Conservation (phyloP, 1,284 basidiomycete genomes). For the Cerrena zonata region DNA sequence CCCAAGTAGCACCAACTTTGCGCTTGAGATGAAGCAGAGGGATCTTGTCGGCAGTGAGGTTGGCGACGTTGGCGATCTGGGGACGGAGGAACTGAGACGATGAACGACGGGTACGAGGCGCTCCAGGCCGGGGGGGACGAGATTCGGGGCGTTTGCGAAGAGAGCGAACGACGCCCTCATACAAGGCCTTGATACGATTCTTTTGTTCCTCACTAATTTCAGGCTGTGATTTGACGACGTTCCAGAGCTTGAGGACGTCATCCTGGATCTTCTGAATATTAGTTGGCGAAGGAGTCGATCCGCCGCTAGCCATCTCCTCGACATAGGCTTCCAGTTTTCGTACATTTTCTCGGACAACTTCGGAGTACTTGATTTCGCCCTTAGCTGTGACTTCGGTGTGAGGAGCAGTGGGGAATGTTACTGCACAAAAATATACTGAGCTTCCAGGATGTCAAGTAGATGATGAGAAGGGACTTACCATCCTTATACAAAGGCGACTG, state of each 20-base stretch:
- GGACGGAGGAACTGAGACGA: conserved; percentile 94
- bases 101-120: conserved; percentile 71
- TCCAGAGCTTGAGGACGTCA: conserved; percentile 94
- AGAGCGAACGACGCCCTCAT: conserved; percentile 89
- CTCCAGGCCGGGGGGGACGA: conserved; percentile 43
- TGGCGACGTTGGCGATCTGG: conserved; percentile 69
- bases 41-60: conserved; percentile 83
- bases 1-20: conserved; percentile 93
- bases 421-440: too few relatives aligned
- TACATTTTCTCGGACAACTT: conserved; percentile 91
- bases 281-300: conserved; percentile 73
- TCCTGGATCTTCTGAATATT: conserved; percentile 97
- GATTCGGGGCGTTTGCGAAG: conserved; percentile 63
- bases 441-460: too few relatives aligned
- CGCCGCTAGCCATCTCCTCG: conserved; percentile 96
- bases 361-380: conserved; percentile 91
- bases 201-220: conserved; percentile 96
- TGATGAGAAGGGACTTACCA: conserved; percentile 52
- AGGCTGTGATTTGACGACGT: conserved; percentile 92
- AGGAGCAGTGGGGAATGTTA: conserved; percentile 97
- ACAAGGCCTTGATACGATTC: conserved; percentile 93
- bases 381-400: conserved; percentile 88
- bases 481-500: conserved; percentile 88
- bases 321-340: conserved; percentile 97
- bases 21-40: conserved; percentile 95